Conservation (phyloP, 2,329 filamentous ascomycete species). For the Thermoascus crustaceus region DNA sequence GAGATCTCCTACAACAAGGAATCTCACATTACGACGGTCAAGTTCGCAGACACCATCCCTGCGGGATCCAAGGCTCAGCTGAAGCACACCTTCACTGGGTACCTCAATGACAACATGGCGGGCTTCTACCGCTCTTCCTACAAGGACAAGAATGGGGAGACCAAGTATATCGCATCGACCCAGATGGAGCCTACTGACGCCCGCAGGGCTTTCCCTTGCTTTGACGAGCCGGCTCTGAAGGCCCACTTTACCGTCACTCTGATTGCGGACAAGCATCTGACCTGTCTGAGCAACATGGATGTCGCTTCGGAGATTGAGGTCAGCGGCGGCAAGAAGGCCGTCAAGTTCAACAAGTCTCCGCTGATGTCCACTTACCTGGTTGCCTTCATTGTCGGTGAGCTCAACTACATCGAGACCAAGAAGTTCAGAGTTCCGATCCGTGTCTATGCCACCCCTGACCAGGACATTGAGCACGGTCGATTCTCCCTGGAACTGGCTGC, state of each 20-base stretch:
- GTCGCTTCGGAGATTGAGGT: slow-evolving; percentile 71
- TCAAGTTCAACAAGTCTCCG: slow-evolving; percentile 86
- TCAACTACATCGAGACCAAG: slow-evolving; percentile 88
- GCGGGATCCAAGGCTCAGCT: slow-evolving; percentile 71
- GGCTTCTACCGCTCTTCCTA: slow-evolving; percentile 96
- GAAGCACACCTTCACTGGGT: slow-evolving; percentile 68
- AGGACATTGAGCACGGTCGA: slow-evolving; percentile 80
- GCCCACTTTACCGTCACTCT: slow-evolving; percentile 86
- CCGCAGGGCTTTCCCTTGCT: slow-evolving; percentile 86
- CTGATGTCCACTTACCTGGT: slow-evolving; percentile 94
- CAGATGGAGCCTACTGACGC: slow-evolving; percentile 98
- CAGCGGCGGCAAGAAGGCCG: slow-evolving; percentile 60
- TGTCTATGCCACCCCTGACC: slow-evolving; percentile 86
- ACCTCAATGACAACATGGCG: slow-evolving; percentile 89
- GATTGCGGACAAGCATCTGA: slow-evolving; percentile 81
- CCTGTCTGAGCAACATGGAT: slow-evolving; percentile 96
- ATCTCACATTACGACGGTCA: slow-evolving; percentile 72
- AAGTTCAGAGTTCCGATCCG: slow-evolving; percentile 85
- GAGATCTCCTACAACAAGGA: slow-evolving; percentile 66
- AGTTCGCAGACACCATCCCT: slow-evolving; percentile 63
- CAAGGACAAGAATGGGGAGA: slow-evolving; percentile 69
- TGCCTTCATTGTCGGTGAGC: slow-evolving; percentile 87
- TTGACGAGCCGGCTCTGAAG: slow-evolving; percentile 92
- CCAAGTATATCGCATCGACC: slow-evolving; percentile 76
- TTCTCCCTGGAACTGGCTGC: slow-evolving; percentile 88